A percentile compares a stretch with the other conserved stretches of the same genome.
These are phyloP conservation scores for Aspergillus flavus DNA, from an alignment of 2,329 filamentous ascomycete species.

Conservation along the genomic window DNA sequence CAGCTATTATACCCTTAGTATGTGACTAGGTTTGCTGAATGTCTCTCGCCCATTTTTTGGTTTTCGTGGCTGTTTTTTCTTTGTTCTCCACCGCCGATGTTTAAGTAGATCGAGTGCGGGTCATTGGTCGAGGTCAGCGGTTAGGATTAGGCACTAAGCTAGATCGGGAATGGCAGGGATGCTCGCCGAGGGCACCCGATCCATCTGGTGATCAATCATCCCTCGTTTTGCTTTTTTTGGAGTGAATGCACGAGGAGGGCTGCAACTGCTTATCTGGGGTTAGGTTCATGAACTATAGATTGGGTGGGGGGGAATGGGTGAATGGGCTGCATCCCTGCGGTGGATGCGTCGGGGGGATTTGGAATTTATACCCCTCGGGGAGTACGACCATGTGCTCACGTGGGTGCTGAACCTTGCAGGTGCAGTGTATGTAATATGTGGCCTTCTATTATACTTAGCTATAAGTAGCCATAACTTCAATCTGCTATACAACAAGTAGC, in stretches of 20 bases:
- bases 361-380: background rate
- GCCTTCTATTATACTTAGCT: background rate
- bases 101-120: background rate
- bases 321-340: background rate
- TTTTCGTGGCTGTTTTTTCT: no score
- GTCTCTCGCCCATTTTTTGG: no score
- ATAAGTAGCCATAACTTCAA: background rate
- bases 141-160: background rate
- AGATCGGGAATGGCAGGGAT: background rate
- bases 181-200: no score
- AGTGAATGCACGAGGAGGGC: background rate
- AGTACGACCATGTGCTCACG: background rate
- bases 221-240: background rate
- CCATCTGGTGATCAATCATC: background rate
- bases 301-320: background rate
- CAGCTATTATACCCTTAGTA: no score
- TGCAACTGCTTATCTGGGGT: background rate
- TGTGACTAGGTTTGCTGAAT: no score
- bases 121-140: background rate
- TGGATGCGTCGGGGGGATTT: background rate
- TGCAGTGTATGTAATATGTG: no score
- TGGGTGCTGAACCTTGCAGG: background rate
- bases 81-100: no score
- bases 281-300: background rate
- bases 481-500: slow-evolving; percentile 22